Base-by-base conservation (phyloP, 768 basidiomycete species). In the Nidularia pulvinata region DNA sequence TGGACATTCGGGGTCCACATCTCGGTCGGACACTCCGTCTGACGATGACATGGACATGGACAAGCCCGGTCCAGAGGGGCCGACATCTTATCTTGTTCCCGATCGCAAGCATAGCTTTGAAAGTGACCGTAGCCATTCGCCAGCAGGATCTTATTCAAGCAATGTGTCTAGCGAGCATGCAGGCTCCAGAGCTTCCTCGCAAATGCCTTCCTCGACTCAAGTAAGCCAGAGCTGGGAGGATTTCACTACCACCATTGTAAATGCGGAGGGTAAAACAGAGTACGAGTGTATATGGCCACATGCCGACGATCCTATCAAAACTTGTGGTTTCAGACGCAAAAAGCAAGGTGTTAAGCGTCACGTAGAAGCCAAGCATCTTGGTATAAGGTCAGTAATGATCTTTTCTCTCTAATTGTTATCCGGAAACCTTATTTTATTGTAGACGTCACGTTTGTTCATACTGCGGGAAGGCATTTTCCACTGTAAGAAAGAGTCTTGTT, bases 331-430 rank as follows among this genome's bases (percentile, higher is more conserved):
- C 45, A 54, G 45, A 7, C 56, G 60, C 25, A 83, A 84, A 61
- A 86, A 83, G 65, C 86, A 87, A 62, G 74, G 86, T 43, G 82
- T 88, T 54, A 87, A 86, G 65, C 77, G 87, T 30, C 87, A 89
- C 64, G 75, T 89, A 46, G 77, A 84, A 65, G 80, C 81, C 7
- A 81, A 79, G 11, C 87, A 88, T 61, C 63, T 89, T 46, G 74
- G 79, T 49, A 74, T 81, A 59, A 84, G 81, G 87, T 84, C 55
- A 55, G 82, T 61, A n/a, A 19, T 19, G 19, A 19, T 19, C 19
- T 19, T 19, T 19, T 19, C 19, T 19, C 19, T 19, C 19, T 19
- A 19, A 19, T 19, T 19, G 19, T 19, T 19, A 19, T 19, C 19
- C 19, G 19, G 19, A 46, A 13, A 39, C 10, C 37, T 14, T 7